These are phyloP conservation scores for Penicillium sp. DNA, from an alignment of 2,329 filamentous ascomycete species.

Conservation along the genomic window DNA sequence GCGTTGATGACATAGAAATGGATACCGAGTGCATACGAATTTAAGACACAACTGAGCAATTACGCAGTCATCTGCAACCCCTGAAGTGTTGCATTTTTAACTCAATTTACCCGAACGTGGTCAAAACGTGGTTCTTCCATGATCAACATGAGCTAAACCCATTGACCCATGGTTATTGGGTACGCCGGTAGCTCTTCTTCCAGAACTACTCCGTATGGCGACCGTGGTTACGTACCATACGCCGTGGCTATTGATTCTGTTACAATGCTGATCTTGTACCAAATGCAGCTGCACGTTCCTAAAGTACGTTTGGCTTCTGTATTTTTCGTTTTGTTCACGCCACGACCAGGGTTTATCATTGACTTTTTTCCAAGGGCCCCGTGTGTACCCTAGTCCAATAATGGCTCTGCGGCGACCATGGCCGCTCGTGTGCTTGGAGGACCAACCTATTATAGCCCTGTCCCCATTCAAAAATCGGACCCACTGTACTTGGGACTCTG, in stretches of 20 bases:
- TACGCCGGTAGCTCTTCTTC: background rate
- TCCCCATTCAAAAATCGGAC: background rate
- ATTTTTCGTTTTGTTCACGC: background rate
- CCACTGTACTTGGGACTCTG: background rate
- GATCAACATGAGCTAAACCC: slow-evolving; percentile 1
- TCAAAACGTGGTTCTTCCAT: slow-evolving; percentile 9
- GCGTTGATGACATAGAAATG: background rate
- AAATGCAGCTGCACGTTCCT: background rate
- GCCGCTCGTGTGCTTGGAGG: background rate
- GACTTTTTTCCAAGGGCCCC: background rate
- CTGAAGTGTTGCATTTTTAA: background rate
- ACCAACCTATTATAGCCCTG: background rate
- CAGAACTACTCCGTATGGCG: background rate
- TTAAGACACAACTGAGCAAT: no score
- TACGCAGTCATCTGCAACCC: background rate
- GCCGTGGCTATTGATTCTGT: slow-evolving; percentile 15
- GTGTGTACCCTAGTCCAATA: background rate
- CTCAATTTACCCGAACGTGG: slow-evolving; percentile 2
- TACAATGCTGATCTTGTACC: slow-evolving; percentile 5
- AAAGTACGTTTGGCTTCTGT: no score
- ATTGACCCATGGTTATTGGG: background rate
- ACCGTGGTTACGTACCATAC: no score
- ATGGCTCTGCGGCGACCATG: background rate
- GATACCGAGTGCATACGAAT: no score
- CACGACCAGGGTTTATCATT: background rate